Evolutionary conservation across 306 rosid species (phyloP), one percentile per base, ranked within the genome.

Genomic region (Fragaria vesca): DNA sequence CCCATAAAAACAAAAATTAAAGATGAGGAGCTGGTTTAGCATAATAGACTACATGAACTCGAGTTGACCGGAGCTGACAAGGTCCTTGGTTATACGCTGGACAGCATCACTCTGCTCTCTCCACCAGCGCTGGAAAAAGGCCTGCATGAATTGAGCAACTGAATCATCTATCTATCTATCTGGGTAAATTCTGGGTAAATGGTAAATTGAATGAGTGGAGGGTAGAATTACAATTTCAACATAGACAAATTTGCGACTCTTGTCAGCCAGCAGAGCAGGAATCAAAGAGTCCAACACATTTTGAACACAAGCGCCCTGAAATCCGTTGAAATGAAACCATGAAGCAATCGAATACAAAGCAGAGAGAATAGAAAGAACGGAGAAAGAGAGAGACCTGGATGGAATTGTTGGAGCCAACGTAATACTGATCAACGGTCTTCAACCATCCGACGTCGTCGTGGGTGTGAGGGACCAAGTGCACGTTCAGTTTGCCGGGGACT

Each of bases 101-200:
- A 91, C 70, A 8, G 18, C 66, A 63, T 83, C 90, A 72, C 93
- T 88, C 71, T 94, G 98, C 18, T 89, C 91, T 54, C 91, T 89
- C 98, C 98, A 94, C 98, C 98, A 92, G 30, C 98, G 89, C 81
- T 90, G 96, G 81, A 94, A 92, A 83, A 92, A 92, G 24, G 98
- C 98, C 98, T 94, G 80, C 45, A 81, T 75, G 28, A 76, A 66
- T 75, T 43, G 24, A 60, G 63, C 57, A 67, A 45, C 21, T 5
- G 58, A 18, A 9, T 6, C 12, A 66, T 12, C 8, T 48, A 36
- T 16, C 20, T 5, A 52, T 52, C 10, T 17, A n/a, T 2, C 15
- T 38, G 42, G 42, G 42, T 38, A 38, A 38, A 38, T 38, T 2
- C 15, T 38, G 42, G 42, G 42, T 38, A 38, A 38, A 38, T 38